A percentile compares a stretch with the other conserved stretches of the same genome.
Evolutionary conservation across 768 basidiomycete genomes (phyloP).

Genomic region (Xanthoconium purpureum): DNA sequence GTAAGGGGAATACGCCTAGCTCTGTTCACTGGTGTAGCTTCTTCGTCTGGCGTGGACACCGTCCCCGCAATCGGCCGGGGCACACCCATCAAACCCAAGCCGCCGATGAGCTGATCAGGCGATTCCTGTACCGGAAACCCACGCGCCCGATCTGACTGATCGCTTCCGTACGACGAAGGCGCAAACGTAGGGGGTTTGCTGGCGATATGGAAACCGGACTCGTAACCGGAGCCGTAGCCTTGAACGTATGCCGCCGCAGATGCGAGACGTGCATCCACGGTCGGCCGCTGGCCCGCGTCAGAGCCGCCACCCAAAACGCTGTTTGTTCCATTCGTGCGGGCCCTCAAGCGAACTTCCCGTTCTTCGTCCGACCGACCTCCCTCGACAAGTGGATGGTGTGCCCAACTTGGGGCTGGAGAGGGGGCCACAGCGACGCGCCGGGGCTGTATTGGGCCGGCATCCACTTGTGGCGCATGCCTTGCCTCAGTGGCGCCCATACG

Average conservation of each 20-base stretch:
- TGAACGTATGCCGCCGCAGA: constrained; percentile 37
- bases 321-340: constrained; percentile 11
- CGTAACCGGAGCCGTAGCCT: constrained; percentile 37
- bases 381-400: constrained; percentile 29
- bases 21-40: constrained; percentile 26
- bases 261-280: constrained; percentile 22
- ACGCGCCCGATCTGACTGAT: constrained; percentile 14
- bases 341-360: constrained; percentile 15
- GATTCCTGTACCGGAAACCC: constrained; percentile 31
- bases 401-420: constrained; percentile 30
- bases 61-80: constrained; percentile 23
- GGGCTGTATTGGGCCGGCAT: constrained; percentile 32
- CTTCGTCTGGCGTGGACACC: constrained; percentile 28
- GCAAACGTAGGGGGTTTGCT: constrained; percentile 15
- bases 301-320: neutral
- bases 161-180: constrained; percentile 21
- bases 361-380: constrained; percentile 32
- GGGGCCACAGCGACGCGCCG: constrained; percentile 29
- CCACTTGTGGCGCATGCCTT: constrained; percentile 25
- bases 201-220: constrained; percentile 24
- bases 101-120: constrained; percentile 24
- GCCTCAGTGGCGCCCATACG: constrained; percentile 9
- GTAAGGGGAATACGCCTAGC: constrained; percentile 8
- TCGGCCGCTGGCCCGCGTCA: constrained; percentile 1
- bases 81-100: constrained; percentile 28